Evolutionary conservation across 31 red algal genomes (phyloP).

Genomic region (Porphyra umbilicalis): DNA sequence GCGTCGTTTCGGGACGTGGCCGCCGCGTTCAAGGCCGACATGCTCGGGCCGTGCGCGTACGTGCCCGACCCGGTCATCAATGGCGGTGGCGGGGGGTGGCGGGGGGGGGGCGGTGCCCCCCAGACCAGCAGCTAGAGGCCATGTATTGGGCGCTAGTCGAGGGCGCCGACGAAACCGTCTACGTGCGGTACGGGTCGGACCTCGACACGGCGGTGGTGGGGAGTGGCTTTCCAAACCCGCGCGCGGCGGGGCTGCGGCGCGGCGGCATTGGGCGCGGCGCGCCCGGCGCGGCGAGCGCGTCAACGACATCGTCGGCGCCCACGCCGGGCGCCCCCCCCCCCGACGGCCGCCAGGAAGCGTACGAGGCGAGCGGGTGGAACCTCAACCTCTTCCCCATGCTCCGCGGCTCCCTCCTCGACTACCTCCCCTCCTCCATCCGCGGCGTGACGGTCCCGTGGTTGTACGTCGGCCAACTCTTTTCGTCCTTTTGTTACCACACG

Average conservation of each 20-base stretch:
- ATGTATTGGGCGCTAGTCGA: constrained; percentile 42
- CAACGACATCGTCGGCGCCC: too few species aligned
- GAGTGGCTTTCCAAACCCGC: constrained; percentile 29
- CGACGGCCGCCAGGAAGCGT: constrained; percentile 1
- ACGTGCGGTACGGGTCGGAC: constrained; percentile 33
- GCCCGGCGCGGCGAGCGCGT: too few species aligned
- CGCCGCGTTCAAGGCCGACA: neutral
- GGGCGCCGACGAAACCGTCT: constrained; percentile 4
- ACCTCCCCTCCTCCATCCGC: constrained; percentile 13
- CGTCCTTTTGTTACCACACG: constrained; percentile 41
- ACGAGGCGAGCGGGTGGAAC: constrained; percentile 26
- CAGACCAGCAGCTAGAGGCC: constrained; percentile 11
- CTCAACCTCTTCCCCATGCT: constrained; percentile 39
- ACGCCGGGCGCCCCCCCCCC: neutral
- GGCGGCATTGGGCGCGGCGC: neutral
- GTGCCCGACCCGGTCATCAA: neutral
- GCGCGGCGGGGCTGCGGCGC: neutral
- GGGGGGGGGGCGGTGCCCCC: neutral
- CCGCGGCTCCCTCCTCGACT: constrained; percentile 23
- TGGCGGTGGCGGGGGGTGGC: neutral
- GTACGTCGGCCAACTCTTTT: constrained; percentile 32
- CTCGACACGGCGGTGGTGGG: constrained; percentile 24
- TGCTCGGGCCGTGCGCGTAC: neutral
- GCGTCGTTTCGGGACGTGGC: neutral
- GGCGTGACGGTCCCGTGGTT: constrained; percentile 45